phyloP scores from a whole-genome alignment of 2,329 filamentous ascomycete species.

The Apiospora saccharicola region DNA sequence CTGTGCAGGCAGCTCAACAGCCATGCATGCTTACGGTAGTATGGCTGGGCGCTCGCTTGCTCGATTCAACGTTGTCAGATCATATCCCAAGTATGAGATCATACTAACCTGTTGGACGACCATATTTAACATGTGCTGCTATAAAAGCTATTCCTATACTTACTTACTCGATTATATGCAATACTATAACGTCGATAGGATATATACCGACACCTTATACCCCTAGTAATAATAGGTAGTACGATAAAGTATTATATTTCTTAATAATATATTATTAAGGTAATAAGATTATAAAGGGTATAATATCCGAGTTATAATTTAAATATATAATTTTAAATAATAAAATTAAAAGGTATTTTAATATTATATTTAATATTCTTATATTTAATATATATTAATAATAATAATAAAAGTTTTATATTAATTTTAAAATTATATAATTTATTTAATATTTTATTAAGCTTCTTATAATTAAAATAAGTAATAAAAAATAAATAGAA shows the following conservation, averaged over 20 bases:
- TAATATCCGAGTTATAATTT: neutral
- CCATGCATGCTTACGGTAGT: neutral
- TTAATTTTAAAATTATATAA: too few species aligned
- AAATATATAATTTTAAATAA: too few species aligned
- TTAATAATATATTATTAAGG: neutral
- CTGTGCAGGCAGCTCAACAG: neutral
- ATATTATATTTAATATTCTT: neutral
- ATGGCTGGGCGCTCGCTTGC: neutral
- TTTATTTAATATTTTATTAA: too few species aligned
- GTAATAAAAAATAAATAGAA: too few species aligned
- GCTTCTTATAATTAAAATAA: too few species aligned
- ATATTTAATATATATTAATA: too few species aligned
- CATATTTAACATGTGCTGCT: neutral
- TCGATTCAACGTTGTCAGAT: neutral
- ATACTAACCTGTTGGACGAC: neutral
- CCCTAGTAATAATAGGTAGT: neutral
- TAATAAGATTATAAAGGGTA: neutral
- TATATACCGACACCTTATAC: neutral
- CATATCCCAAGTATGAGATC: neutral
- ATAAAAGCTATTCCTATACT: neutral
- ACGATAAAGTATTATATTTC: neutral
- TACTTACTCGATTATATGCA: neutral
- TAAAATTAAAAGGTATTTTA: neutral
- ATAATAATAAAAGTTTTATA: too few species aligned
- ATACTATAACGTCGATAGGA: neutral